Conservation (phyloP, 192 early-diverging fungal species). For the Rhizophagus sp. region DNA sequence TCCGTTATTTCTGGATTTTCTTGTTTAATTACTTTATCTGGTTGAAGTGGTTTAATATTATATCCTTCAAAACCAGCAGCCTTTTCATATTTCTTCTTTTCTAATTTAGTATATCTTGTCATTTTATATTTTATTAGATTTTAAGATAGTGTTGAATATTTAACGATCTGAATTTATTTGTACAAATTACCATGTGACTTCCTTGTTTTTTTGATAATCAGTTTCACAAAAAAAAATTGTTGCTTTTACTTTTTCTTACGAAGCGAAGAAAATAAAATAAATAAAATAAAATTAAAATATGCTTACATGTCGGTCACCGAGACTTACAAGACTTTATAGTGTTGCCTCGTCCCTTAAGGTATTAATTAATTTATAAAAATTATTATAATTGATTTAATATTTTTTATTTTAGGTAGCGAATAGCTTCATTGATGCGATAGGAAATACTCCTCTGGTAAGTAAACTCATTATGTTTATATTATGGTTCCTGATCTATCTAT, state of each 20-base stretch:
- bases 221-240: too few species aligned
- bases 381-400: neutral
- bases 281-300: neutral
- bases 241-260: neutral
- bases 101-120: conserved; percentile 55
- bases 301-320: neutral
- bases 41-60: conserved; percentile 36
- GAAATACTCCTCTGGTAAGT: conserved; percentile 87
- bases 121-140: neutral
- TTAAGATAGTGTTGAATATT: too few species aligned
- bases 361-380: neutral
- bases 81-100: conserved; percentile 43
- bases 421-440: conserved; percentile 83
- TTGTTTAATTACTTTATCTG: conserved; percentile 4
- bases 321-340: neutral
- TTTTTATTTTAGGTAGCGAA: conserved; percentile 39
- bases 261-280: neutral
- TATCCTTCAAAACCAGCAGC: conserved; percentile 37
- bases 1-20: conserved; percentile 10
- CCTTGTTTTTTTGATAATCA: too few species aligned
- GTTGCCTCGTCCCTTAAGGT: neutral
- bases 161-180: too few species aligned
- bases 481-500: neutral
- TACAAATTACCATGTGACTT: too few species aligned
- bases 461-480: neutral